These are phyloP conservation scores for Pisolithus marmoratus DNA, from an alignment of 768 basidiomycete species.

Conservation along the genomic window DNA sequence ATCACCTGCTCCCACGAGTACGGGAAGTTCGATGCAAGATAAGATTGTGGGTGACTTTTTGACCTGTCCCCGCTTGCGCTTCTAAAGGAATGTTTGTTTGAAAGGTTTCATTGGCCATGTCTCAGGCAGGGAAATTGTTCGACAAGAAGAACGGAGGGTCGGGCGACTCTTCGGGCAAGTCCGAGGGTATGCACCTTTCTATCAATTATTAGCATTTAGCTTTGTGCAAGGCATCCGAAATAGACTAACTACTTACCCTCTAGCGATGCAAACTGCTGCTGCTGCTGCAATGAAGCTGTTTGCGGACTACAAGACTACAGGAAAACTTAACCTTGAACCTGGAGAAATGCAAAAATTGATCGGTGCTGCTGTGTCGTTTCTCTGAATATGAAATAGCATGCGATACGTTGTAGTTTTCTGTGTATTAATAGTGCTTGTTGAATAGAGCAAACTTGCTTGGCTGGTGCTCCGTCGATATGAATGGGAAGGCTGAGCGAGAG, in stretches of 20 bases:
- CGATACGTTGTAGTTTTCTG: too few species aligned
- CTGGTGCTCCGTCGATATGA: too few species aligned
- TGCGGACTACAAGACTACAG: constrained; percentile 17
- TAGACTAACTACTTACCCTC: neutral
- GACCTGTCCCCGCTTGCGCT: neutral
- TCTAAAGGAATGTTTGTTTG: neutral
- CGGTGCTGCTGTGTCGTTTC: constrained; percentile 18
- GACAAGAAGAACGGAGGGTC: constrained; percentile 25
- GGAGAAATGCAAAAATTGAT: constrained; percentile 25
- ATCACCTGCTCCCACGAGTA: constrained; percentile 4
- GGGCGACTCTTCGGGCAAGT: constrained; percentile 15
- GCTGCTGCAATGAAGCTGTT: constrained; percentile 26
- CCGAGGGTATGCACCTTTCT: constrained; percentile 15
- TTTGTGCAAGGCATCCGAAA: neutral
- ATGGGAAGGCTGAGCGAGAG: too few species aligned
- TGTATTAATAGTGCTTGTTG: too few species aligned
- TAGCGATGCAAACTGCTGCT: constrained; percentile 29
- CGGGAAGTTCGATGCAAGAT: constrained; percentile 21
- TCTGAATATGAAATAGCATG: constrained; percentile 7
- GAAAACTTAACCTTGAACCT: constrained; percentile 18
- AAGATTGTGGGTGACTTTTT: constrained; percentile 19
- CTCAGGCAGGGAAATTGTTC: constrained; percentile 27
- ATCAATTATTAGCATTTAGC: too few species aligned
- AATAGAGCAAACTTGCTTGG: too few species aligned
- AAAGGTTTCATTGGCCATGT: constrained; percentile 27